Evolutionary conservation across 768 basidiomycete species (phyloP), one percentile per base, ranked within the genome.

Genomic region (Auricularia heimuer): DNA sequence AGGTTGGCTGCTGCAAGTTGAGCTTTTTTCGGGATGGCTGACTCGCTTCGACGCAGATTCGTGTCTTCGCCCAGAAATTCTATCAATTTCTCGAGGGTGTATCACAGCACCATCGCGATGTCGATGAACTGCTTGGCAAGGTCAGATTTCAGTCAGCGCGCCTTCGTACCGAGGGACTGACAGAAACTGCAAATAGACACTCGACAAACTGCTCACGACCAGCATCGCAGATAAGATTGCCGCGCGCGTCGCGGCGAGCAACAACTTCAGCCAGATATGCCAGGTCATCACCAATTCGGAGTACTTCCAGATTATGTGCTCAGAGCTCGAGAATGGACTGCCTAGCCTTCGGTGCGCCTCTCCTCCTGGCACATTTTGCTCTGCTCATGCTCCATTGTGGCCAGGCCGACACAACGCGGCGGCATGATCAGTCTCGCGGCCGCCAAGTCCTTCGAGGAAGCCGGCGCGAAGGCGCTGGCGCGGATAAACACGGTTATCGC

Each of bases 61-160:
- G 92, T 33, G 81, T 79, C 54, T 98, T 96, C 71, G 90, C 97
- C 45, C 90, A 94, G 69, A 93, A 92, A 70, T 98, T 97, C 77
- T 96, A 98, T 73, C 88, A 92, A 29, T 99, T 98, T 74, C 86
- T 95, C 0, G 97, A 99, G 69, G 96, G 96, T 8, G 90, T 97
- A 4, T 87, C 90, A 2, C 92, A 95, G 71, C 90, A 93, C 65
- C 90, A 94, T 73, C 83, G 89, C 54, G 90, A 95, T 71, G 91
- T 95, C 37, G 95, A 98, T 70, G 93, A 94, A 63, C 80, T 98
- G 8, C 75, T 99, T 62, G 88, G 88, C 77, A 94, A 88, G 81
- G 96, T 94, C 70, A 65, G 72, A 45, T 8, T 14, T 61, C 29
- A 33, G 35, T 42, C 39, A 7, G 39, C 39, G 39, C 39, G 7